phyloP scores from a whole-genome alignment of 306 rosid genomes.

The Urtica urens region DNA sequence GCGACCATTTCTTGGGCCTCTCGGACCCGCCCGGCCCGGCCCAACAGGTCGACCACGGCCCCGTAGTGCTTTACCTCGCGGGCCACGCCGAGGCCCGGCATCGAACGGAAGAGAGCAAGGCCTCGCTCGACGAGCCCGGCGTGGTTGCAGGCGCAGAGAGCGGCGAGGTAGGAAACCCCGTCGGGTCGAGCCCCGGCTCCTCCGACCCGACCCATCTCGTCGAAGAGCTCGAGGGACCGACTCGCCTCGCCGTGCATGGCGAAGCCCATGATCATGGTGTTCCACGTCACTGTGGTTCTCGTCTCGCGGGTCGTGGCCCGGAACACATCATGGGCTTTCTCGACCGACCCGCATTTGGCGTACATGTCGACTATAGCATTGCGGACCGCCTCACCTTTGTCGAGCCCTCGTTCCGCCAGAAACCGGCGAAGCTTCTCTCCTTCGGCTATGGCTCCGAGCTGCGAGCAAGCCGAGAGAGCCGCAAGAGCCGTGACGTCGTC shows the following conservation, averaged over 20 bases:
- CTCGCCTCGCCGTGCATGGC: slow-evolving; percentile 63
- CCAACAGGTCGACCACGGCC: slow-evolving; percentile 66
- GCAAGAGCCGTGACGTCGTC: slow-evolving; percentile 67
- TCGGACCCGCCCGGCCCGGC: slow-evolving; percentile 69
- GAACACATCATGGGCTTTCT: slow-evolving; percentile 55
- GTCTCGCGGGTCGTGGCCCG: slow-evolving; percentile 40
- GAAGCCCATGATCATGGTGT: slow-evolving; percentile 76
- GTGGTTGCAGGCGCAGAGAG: slow-evolving; percentile 72
- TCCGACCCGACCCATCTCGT: slow-evolving; percentile 30
- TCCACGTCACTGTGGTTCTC: slow-evolving; percentile 69
- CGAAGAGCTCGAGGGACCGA: slow-evolving; percentile 56
- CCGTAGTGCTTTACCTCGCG: slow-evolving; percentile 80
- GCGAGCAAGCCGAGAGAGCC: slow-evolving; percentile 67
- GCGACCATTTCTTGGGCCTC: slow-evolving; percentile 61
- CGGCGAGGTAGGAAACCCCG: slow-evolving; percentile 70
- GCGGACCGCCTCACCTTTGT: slow-evolving; percentile 54
- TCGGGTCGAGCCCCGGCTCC: slow-evolving; percentile 32
- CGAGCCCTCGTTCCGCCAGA: slow-evolving; percentile 39
- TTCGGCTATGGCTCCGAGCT: slow-evolving; percentile 61
- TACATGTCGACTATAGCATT: slow-evolving; percentile 83
- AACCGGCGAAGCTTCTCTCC: slow-evolving; percentile 46
- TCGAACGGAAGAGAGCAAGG: slow-evolving; percentile 47
- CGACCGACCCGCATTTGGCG: slow-evolving; percentile 66
- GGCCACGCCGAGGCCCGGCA: slow-evolving; percentile 28
- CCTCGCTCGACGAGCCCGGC: slow-evolving; percentile 79